phyloP scores from a whole-genome alignment of 495 filamentous ascomycete genomes.

The Pseudoneurospora amorphoporcata region DNA sequence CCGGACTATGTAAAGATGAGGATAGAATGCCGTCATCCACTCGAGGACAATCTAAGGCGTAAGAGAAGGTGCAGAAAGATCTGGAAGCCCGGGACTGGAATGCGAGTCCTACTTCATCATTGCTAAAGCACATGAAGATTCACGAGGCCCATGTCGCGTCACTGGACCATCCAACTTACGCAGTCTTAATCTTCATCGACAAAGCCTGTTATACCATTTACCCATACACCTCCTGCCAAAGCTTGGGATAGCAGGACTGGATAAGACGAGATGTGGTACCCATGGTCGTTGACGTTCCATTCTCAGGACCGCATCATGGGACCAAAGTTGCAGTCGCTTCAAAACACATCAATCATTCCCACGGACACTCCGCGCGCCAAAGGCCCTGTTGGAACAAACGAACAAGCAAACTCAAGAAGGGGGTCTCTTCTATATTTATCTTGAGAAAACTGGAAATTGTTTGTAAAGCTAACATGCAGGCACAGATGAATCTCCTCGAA shows the following conservation, averaged over 20 bases:
- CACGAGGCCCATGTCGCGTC: background rate
- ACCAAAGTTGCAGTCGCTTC: background rate
- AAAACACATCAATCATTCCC: background rate
- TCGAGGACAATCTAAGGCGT: background rate
- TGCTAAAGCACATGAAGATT: background rate
- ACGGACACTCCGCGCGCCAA: background rate
- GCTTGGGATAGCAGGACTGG: background rate
- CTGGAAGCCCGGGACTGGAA: background rate
- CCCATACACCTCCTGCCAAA: background rate
- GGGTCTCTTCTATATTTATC: background rate
- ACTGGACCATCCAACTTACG: background rate
- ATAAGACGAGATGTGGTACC: background rate
- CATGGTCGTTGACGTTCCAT: background rate
- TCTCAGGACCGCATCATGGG: background rate
- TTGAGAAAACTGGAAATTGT: background rate
- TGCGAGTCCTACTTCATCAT: background rate
- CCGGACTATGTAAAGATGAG: background rate
- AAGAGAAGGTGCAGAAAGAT: background rate
- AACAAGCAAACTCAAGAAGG: background rate
- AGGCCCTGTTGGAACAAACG: background rate
- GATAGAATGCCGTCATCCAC: background rate
- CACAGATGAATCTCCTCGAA: background rate
- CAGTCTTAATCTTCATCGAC: background rate
- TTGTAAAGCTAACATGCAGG: background rate
- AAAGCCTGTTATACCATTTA: background rate